Evolutionary conservation across 306 rosid species (phyloP).

Genomic region (Parietaria judaica): DNA sequence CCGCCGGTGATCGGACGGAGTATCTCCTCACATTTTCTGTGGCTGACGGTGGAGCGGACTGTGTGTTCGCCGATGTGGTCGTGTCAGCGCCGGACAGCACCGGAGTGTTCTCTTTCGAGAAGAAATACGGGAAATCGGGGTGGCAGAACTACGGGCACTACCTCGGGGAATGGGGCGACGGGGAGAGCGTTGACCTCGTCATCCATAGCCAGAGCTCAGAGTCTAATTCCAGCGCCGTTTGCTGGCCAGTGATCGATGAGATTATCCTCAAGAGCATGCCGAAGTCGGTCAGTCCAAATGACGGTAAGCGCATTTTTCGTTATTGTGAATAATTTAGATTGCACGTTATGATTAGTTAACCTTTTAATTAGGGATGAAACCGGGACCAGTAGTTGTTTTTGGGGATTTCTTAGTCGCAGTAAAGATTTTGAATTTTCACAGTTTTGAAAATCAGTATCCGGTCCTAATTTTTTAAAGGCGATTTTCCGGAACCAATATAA

Average conservation of each 20-base stretch:
- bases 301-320: conserved; percentile 14
- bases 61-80: conserved; percentile 13
- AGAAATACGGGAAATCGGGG: conserved; percentile 17
- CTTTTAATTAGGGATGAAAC: neutral
- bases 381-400: no score
- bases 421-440: no score
- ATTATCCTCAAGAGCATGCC: conserved; percentile 21
- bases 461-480: no score
- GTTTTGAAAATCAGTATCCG: no score
- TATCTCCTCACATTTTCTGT: conserved; percentile 25
- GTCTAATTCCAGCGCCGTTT: conserved; percentile 18
- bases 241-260: conserved; percentile 29
- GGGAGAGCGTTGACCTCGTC: conserved; percentile 18
- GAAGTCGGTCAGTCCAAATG: conserved; percentile 4
- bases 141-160: conserved; percentile 27
- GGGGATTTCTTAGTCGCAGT: no score
- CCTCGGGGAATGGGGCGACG: conserved; percentile 32
- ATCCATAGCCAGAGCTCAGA: conserved; percentile 22
- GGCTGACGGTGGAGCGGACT: conserved; percentile 12
- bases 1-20: neutral
- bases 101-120: conserved; percentile 13
- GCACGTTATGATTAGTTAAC: neutral
- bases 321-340: neutral
- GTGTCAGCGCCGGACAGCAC: conserved; percentile 27
- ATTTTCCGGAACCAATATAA: no score